Evolutionary conservation across 257 asterid species (phyloP), one percentile per base, ranked within the genome.

Genomic region (Coffea eugenioides): DNA sequence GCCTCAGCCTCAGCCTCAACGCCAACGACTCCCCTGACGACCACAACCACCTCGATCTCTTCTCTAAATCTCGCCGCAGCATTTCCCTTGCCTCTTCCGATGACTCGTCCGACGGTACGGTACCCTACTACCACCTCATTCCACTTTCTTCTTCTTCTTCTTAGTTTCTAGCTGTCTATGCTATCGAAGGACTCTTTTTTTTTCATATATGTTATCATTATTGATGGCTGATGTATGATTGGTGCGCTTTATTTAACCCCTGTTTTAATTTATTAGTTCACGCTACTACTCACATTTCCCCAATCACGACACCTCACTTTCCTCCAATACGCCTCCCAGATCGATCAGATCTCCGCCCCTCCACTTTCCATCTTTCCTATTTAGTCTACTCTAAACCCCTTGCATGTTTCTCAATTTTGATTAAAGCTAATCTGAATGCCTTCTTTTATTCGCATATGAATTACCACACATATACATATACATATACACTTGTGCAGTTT

Each of bases 51-150:
- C 85, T 93, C 78, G 98, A 93, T 96, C 99, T 96, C 85, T 94
- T 91, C 94, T 90, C 98, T 85, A 91, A 83, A 79, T 82, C 84
- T 82, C 97, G 97, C 86, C 97, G 93, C 78, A 88, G 89, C 82
- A 86, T 88, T 77, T 91, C 96, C 83, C 77, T 88, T 80, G 86
- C 88, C 49, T 76, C 87, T 70, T 72, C 82, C 76, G 82, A 83
- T 51, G 84, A 86, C 52, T 34, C 68, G 65, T 68, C 85, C 31
- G 83, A 85, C 52, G 87, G 90, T 85, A 83, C 6, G 0, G 7
- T 27, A 3, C 8, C 8, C 61, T 31, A 31, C 34, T 31, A n/a
- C 23, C 64, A 10, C 71, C 23, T 25, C 23, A 49, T 48, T 51
- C 5, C 52, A 1, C 34, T 31, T 41, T 18, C 70, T 46, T 11